These are phyloP conservation scores for Ascochyta koolunga DNA, from an alignment of 2,329 filamentous ascomycete species.

Conservation along the genomic window DNA sequence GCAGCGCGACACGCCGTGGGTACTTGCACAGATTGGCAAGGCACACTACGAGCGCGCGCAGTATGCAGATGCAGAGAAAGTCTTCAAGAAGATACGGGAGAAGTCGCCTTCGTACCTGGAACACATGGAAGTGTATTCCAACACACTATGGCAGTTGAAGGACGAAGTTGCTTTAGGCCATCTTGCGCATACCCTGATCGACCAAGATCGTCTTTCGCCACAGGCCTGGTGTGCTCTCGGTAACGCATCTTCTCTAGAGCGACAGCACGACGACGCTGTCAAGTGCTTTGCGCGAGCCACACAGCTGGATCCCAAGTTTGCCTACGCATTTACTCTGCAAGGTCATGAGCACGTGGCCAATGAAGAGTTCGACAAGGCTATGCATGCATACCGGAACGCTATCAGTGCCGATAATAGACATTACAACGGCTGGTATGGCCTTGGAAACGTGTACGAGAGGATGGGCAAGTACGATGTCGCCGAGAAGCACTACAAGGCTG, in stretches of 20 bases:
- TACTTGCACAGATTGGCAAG: conserved; percentile 86
- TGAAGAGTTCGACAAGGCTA: conserved; percentile 95
- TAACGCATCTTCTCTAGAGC: conserved; percentile 90
- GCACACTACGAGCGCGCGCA: conserved; percentile 89
- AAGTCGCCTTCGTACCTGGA: conserved; percentile 82
- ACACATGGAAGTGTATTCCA: conserved; percentile 98
- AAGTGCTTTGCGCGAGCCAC: conserved; percentile 94
- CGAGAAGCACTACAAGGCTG: conserved; percentile 87
- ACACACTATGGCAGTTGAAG: conserved; percentile 97
- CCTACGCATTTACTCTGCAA: conserved; percentile 94
- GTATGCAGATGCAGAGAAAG: conserved; percentile 85
- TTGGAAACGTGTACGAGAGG: conserved; percentile 82
- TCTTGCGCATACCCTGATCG: conserved; percentile 86
- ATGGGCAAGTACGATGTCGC: conserved; percentile 90
- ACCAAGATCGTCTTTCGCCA: conserved; percentile 84
- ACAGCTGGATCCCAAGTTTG: conserved; percentile 86
- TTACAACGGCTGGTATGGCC: conserved; percentile 98
- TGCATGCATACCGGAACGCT: conserved; percentile 83
- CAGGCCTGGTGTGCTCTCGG: conserved; percentile 96
- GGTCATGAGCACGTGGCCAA: conserved; percentile 95
- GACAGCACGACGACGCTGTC: conserved; percentile 92
- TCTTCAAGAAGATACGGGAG: conserved; percentile 78
- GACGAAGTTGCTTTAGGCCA: conserved; percentile 90
- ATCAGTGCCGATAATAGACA: conserved; percentile 86
- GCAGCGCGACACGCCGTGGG: conserved; percentile 92